These are phyloP conservation scores for Apiotrichum gracile DNA, from an alignment of 1,284 basidiomycete species.

Conservation along the genomic window DNA sequence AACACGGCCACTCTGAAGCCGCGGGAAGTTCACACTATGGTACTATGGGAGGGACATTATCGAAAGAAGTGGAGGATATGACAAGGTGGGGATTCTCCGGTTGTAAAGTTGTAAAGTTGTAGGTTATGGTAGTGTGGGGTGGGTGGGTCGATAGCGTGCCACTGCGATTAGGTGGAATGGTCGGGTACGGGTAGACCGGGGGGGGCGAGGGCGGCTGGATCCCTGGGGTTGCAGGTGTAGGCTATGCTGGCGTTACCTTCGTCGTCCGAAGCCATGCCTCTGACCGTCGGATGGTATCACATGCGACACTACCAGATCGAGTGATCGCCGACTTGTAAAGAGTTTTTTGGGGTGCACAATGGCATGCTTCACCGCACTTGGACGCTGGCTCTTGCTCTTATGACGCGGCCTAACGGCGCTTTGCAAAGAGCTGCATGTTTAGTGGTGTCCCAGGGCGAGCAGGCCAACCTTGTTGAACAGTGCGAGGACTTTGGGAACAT, in stretches of 20 bases:
- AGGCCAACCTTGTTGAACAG: constrained; percentile 73
- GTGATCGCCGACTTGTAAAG: background rate
- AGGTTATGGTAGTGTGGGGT: background rate
- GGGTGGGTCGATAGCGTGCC: background rate
- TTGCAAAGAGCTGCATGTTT: constrained; percentile 7
- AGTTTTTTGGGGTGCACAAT: background rate
- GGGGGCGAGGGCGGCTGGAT: too few species aligned
- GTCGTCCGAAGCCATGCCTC: too few species aligned
- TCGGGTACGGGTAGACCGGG: too few species aligned
- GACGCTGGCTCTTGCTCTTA: background rate
- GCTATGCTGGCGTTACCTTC: too few species aligned
- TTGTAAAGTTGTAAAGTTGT: background rate
- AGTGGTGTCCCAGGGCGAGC: background rate
- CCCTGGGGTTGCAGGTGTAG: too few species aligned
- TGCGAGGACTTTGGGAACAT: constrained; percentile 88
- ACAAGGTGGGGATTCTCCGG: background rate
- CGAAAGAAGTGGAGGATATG: background rate
- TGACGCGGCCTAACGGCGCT: constrained; percentile 5
- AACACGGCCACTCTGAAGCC: constrained; percentile 1
- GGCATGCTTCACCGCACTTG: background rate
- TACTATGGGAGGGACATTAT: background rate
- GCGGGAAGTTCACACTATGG: background rate
- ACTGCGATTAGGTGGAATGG: too few species aligned
- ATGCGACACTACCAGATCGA: background rate
- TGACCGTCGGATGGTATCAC: too few species aligned